Base-by-base conservation (phyloP, 768 basidiomycete species). In the Infundibulicybe gibba region DNA sequence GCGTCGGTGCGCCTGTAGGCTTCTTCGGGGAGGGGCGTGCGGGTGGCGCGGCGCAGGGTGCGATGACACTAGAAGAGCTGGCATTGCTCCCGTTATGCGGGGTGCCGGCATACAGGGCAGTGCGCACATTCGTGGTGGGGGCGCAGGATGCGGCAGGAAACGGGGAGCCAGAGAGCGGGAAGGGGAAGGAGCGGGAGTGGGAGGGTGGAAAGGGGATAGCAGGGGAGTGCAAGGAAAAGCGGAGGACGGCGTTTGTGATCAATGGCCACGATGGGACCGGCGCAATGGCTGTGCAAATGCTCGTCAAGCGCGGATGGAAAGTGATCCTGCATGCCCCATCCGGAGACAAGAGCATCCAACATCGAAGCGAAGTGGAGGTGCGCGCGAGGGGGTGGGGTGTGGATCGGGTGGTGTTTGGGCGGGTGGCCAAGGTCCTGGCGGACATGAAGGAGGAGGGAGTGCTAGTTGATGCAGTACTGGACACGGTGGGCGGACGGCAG, bases 401-500 rank as follows among this genome's bases (percentile, higher is more conserved):
- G 49, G 40, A 0, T 41, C 25, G 17, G 45, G 34, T 1, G 51
- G 32, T n/a, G n/a, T n/a, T n/a, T 11, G 49, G 44, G 15, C 37
- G 37, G 43, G 55, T 60, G 45, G 60, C 53, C 39, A 66, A 69
- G 51, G 65, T 77, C 25, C 57, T 49, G 43, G 65, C 68, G 49
- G 67, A 79, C 11, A 63, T 71, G 43, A 54, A 50, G 39, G 73
- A 81, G 65, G 62, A 58, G 13, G 56, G 59, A n/a, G n/a, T n/a
- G n/a, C n/a, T 68, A 31, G 87, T 94, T 61, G 91, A 94, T 59
- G 86, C 81, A 16, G 76, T 97, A 2, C 62, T 94, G 50, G 94
- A 95, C 61, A 87, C 87, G 1, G 66, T 90, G 14, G 93, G 93
- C 3, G 90, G 93, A 13, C 77, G 77, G 57, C 81, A 78, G 33